phyloP scores from a whole-genome alignment of 345 rosid species.

The Citrus unshiu region DNA sequence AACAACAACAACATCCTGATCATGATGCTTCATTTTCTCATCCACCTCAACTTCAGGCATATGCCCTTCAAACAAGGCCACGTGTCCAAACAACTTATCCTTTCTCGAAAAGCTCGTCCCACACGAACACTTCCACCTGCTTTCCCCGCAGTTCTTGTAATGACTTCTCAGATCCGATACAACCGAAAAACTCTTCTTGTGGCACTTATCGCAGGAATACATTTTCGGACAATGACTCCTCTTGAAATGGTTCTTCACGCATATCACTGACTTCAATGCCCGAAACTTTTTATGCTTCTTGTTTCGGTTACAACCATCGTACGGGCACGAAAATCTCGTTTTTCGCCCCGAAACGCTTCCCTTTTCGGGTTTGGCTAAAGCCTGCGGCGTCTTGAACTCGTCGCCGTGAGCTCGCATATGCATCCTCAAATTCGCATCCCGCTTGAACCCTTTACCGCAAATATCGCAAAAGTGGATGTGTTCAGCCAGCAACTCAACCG shows the following conservation, averaged over 20 bases:
- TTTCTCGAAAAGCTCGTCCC: slow-evolving; percentile 70
- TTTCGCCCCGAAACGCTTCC: slow-evolving; percentile 5
- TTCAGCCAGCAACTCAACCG: slow-evolving; percentile 62
- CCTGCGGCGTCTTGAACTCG: slow-evolving; percentile 62
- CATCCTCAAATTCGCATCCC: slow-evolving; percentile 75
- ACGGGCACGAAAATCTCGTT: slow-evolving; percentile 63
- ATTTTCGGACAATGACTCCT: slow-evolving; percentile 80
- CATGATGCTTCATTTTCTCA: slow-evolving; percentile 18
- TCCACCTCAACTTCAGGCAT: slow-evolving; percentile 48
- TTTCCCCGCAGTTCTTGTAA: slow-evolving; percentile 61
- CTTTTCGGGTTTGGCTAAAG: slow-evolving; percentile 40
- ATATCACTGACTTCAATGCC: slow-evolving; percentile 55
- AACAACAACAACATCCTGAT: slow-evolving; percentile 3
- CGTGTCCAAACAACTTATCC: slow-evolving; percentile 70
- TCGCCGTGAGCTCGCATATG: slow-evolving; percentile 83
- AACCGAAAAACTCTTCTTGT: slow-evolving; percentile 61
- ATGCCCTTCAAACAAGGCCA: slow-evolving; percentile 75
- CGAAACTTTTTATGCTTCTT: slow-evolving; percentile 51
- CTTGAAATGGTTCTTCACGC: slow-evolving; percentile 72
- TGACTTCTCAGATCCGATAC: slow-evolving; percentile 64
- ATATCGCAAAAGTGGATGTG: slow-evolving; percentile 66
- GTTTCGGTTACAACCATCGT: slow-evolving; percentile 57
- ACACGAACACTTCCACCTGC: slow-evolving; percentile 63
- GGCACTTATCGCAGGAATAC: slow-evolving; percentile 52
- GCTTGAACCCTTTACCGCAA: slow-evolving; percentile 75